Conservation (phyloP, 768 basidiomycete genomes). For the Xerocomus potaroensis region DNA sequence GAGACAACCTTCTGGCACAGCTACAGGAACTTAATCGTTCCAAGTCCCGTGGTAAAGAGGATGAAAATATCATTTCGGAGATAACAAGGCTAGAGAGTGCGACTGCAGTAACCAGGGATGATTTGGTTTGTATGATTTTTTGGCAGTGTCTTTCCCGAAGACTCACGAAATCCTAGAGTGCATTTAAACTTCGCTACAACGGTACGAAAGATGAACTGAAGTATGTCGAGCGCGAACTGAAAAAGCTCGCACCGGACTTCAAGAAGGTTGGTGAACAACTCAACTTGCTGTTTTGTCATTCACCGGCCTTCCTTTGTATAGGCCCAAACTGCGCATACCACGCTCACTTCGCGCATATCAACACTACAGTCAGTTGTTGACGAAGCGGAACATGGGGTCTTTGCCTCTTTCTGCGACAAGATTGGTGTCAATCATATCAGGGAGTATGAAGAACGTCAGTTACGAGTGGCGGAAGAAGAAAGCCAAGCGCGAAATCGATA, state of each 20-base stretch:
- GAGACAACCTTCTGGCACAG: slow-evolving; percentile 68
- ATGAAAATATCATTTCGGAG: slow-evolving; percentile 74
- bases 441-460: slow-evolving; percentile 89
- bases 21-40: slow-evolving; percentile 80
- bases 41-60: slow-evolving; percentile 78
- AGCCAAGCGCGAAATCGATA: slow-evolving; percentile 78
- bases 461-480: slow-evolving; percentile 85
- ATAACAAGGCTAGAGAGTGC: slow-evolving; percentile 76
- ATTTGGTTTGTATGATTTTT: slow-evolving; percentile 53
- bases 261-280: slow-evolving; percentile 50
- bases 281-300: neutral
- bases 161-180: slow-evolving; percentile 46
- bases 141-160: too few relatives aligned
- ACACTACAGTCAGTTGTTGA: slow-evolving; percentile 57
- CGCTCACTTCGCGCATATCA: slow-evolving; percentile 52
- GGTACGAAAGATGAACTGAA: slow-evolving; percentile 84
- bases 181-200: slow-evolving; percentile 66
- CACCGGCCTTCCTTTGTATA: slow-evolving; percentile 23
- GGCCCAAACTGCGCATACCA: slow-evolving; percentile 50
- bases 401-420: slow-evolving; percentile 69
- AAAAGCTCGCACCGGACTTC: slow-evolving; percentile 61
- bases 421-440: slow-evolving; percentile 81
- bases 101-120: slow-evolving; percentile 73
- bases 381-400: slow-evolving; percentile 76
- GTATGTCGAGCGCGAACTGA: slow-evolving; percentile 69